Conservation (phyloP, 116 monocot species). For the Posidonia oceanica region DNA sequence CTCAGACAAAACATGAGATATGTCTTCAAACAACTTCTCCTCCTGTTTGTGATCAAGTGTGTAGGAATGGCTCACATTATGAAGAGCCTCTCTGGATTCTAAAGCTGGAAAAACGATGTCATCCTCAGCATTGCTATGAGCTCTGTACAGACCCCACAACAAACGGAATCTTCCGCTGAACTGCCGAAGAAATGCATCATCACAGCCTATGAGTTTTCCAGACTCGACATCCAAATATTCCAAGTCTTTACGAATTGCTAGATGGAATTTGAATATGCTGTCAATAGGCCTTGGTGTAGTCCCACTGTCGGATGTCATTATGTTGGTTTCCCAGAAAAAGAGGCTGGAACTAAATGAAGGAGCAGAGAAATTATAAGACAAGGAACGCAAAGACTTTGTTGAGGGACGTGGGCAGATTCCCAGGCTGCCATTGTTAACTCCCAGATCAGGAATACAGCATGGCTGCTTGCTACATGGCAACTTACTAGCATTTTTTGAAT, state of each 20-base stretch:
- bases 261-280: slow-evolving; percentile 97
- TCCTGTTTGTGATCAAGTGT: slow-evolving; percentile 98
- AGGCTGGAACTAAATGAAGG: slow-evolving; percentile 87
- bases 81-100: slow-evolving; percentile 94
- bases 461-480: slow-evolving; percentile 15
- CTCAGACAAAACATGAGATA: slow-evolving; percentile 71
- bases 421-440: slow-evolving; percentile 49
- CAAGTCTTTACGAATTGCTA: slow-evolving; percentile 92
- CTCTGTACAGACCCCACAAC: slow-evolving; percentile 90
- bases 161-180: slow-evolving; percentile 96
- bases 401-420: slow-evolving; percentile 39
- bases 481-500: slow-evolving; percentile 2
- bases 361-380: slow-evolving; percentile 66
- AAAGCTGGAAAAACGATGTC: slow-evolving; percentile 99
- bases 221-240: slow-evolving; percentile 98
- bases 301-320: slow-evolving; percentile 40
- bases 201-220: slow-evolving; percentile 72
- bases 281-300: slow-evolving; percentile 70
- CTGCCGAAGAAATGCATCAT: slow-evolving; percentile 65
- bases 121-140: slow-evolving; percentile 99
- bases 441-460: slow-evolving; percentile 73
- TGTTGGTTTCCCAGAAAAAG: slow-evolving; percentile 70
- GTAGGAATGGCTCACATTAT: slow-evolving; percentile 98
- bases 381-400: slow-evolving; percentile 51
- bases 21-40: slow-evolving; percentile 88